phyloP scores from a whole-genome alignment of 441 rosid genomes.

The Jatropha podagrica region DNA sequence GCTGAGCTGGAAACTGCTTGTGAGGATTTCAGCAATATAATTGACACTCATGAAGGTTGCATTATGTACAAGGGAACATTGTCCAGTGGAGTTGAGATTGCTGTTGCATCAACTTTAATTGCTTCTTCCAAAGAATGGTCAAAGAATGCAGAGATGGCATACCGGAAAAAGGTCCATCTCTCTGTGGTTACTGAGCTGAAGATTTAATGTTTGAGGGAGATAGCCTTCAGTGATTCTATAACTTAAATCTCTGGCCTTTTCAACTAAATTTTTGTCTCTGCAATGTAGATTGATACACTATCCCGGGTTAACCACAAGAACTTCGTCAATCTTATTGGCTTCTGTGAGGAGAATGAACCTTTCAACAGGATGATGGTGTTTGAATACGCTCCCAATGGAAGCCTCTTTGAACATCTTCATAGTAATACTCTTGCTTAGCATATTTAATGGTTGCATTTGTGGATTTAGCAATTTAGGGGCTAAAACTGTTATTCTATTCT shows the following conservation, averaged over 20 bases:
- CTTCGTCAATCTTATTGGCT: slow-evolving; percentile 88
- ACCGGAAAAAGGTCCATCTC: slow-evolving; percentile 55
- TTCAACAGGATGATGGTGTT: slow-evolving; percentile 92
- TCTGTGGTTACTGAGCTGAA: background rate
- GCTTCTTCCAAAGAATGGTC: slow-evolving; percentile 60
- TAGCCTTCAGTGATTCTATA: background rate
- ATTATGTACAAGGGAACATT: slow-evolving; percentile 79
- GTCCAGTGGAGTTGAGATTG: slow-evolving; percentile 90
- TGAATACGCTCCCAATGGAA: slow-evolving; percentile 93
- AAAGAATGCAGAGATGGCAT: slow-evolving; percentile 51
- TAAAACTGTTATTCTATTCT: slow-evolving; percentile 23
- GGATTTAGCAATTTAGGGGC: slow-evolving; percentile 15
- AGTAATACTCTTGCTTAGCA: slow-evolving; percentile 37
- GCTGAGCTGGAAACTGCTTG: slow-evolving; percentile 85
- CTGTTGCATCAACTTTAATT: slow-evolving; percentile 54
- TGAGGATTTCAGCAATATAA: slow-evolving; percentile 90
- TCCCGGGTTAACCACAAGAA: slow-evolving; percentile 84
- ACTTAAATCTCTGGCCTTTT: slow-evolving; percentile 9
- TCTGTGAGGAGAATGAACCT: slow-evolving; percentile 78
- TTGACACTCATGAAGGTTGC: slow-evolving; percentile 44
- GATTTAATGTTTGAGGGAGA: background rate
- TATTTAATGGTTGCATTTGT: background rate
- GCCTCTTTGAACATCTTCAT: slow-evolving; percentile 81
- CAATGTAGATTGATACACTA: slow-evolving; percentile 57
- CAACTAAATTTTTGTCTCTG: background rate